Conservation (phyloP, 2,329 filamentous ascomycete species). For the Hypoxylon sp. region DNA sequence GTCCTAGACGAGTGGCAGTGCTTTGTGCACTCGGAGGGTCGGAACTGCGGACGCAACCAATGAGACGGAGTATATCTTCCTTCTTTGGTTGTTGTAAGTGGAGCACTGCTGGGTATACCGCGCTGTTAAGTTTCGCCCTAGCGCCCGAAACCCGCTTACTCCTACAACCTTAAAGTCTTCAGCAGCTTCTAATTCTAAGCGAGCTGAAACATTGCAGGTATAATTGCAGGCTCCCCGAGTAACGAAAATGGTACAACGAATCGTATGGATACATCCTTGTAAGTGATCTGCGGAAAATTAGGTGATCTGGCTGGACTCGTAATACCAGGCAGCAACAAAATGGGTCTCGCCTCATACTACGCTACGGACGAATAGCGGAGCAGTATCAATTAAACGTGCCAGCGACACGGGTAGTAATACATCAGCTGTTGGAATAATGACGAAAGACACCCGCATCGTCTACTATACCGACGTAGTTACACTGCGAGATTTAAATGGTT, state of each 20-base stretch:
- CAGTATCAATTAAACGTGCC: constrained; percentile 9
- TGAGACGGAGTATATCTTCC: not conserved
- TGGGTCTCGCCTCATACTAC: constrained; percentile 13
- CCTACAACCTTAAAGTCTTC: not conserved
- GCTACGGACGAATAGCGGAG: constrained; percentile 7
- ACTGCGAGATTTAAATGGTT: not conserved
- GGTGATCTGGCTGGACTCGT: constrained; percentile 5
- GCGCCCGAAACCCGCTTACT: not conserved
- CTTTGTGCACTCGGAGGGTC: constrained; percentile 2
- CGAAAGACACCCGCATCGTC: not conserved
- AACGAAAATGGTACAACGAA: too few species aligned
- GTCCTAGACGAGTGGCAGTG: constrained; percentile 24
- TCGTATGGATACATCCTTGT: not conserved
- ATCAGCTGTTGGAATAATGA: not conserved
- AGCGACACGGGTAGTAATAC: not conserved
- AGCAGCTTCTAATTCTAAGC: not conserved
- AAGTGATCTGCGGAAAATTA: constrained; percentile 4
- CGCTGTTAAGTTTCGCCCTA: not conserved
- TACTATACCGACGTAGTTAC: not conserved
- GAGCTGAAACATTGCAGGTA: not conserved
- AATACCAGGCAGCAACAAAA: constrained; percentile 25
- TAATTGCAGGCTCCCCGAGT: not conserved
- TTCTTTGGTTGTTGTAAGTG: not conserved
- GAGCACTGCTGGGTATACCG: not conserved
- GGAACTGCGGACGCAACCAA: constrained; percentile 2